These are phyloP conservation scores for Blepharisma stoltei DNA, from an alignment of 73 alveolate genomes.

Conservation along the genomic window DNA sequence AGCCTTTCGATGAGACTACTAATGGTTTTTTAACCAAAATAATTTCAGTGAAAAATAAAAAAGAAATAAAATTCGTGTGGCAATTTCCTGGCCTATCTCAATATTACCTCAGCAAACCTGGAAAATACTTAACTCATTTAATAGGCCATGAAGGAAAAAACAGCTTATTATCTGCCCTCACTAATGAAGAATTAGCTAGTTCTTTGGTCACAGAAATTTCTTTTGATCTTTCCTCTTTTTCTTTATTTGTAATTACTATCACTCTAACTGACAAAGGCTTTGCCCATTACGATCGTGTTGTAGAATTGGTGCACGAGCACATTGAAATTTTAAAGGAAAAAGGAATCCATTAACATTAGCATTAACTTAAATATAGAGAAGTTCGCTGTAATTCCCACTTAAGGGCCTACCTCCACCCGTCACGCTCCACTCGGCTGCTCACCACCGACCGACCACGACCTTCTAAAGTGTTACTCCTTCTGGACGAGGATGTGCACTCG, in stretches of 20 bases:
- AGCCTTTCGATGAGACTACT: constrained; percentile 52
- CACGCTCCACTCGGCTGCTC: too few species aligned
- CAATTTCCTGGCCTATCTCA: constrained; percentile 52
- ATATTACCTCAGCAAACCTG: constrained; percentile 71
- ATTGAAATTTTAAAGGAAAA: background rate
- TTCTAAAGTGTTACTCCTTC: too few species aligned
- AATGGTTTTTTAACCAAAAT: constrained; percentile 43
- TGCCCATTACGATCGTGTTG: constrained; percentile 45
- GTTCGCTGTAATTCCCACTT: too few species aligned
- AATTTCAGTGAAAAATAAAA: constrained; percentile 63
- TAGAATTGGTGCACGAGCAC: constrained; percentile 48
- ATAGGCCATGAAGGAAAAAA: constrained; percentile 93
- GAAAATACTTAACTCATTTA: constrained; percentile 64
- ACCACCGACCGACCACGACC: too few species aligned
- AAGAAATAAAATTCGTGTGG: constrained; percentile 49
- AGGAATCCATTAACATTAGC: too few species aligned
- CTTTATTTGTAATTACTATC: constrained; percentile 38
- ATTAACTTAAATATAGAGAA: too few species aligned
- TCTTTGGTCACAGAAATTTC: constrained; percentile 47
- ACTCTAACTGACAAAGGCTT: constrained; percentile 62
- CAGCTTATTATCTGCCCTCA: constrained; percentile 78
- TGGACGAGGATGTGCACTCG: too few species aligned
- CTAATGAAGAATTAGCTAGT: constrained; percentile 75
- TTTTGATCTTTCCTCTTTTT: constrained; percentile 24
- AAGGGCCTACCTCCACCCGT: too few species aligned